phyloP scores from a whole-genome alignment of 306 rosid species.

The Notholithocarpus densiflorus region DNA sequence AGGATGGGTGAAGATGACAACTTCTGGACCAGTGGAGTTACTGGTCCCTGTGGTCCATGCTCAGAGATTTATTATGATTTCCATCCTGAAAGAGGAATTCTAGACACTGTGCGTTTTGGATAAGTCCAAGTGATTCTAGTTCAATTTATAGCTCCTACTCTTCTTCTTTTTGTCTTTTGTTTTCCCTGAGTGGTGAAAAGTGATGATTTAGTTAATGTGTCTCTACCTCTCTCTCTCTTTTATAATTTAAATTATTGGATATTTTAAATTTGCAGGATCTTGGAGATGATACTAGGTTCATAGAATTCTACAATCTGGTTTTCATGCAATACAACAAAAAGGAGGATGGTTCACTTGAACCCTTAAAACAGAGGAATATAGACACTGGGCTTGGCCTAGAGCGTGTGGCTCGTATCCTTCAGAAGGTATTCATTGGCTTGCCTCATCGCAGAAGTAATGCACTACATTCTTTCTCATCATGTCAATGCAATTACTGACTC shows the following conservation, averaged over 20 bases:
- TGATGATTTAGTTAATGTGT: conserved; percentile 12
- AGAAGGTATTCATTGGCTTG: conserved; percentile 52
- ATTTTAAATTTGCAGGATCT: conserved; percentile 62
- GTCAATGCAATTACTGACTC: neutral
- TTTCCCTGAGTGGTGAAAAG: conserved; percentile 17
- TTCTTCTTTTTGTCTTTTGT: conserved; percentile 16
- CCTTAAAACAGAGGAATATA: conserved; percentile 87
- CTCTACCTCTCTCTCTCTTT: neutral
- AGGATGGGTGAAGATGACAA: conserved; percentile 92
- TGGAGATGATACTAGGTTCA: conserved; percentile 77
- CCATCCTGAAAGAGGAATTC: conserved; percentile 76
- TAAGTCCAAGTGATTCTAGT: conserved; percentile 1
- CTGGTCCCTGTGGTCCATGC: conserved; percentile 99
- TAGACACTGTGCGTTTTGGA: conserved; percentile 48
- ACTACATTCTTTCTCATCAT: neutral
- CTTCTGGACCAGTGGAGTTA: conserved; percentile 88
- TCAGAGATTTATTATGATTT: conserved; percentile 93
- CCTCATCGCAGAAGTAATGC: conserved; percentile 2
- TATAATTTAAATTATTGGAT: neutral
- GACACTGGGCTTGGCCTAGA: conserved; percentile 97
- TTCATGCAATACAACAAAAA: conserved; percentile 95
- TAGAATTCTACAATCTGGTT: conserved; percentile 89
- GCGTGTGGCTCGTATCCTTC: conserved; percentile 93
- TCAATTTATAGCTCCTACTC: conserved; percentile 9
- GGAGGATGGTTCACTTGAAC: conserved; percentile 79